Base-by-base conservation (phyloP, 2,329 filamentous ascomycete species). In the Fusarium nematophilum region DNA sequence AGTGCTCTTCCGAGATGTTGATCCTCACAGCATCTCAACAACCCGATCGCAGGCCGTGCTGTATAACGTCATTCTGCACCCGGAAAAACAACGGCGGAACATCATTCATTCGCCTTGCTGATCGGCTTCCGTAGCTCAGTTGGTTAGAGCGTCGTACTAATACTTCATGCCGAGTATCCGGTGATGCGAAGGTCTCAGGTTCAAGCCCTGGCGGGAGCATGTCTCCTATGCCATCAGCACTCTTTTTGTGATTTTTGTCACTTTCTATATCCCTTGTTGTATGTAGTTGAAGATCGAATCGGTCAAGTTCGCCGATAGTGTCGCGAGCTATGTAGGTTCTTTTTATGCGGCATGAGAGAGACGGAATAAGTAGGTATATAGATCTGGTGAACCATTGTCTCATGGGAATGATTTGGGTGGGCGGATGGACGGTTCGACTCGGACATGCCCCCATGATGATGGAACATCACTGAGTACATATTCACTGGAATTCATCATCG, bases 131-230 rank as follows among this genome's bases (percentile, higher is more conserved):
- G 62, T 68, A 68, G 66, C 66, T 68, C 66, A 68, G 66, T 68
- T 68, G 63, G 66, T 68, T 68, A 68, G 66, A 68, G 66, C 66
- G 63, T 68, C 66, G 66, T 68, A 68, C 65, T 68, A 67, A 68
- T 67, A 68, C 57, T 66, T 45, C 48, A 46, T 34, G 9, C 9
- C 52, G 29, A 52, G 66, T 31, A 55, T 23, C 62, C 56, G 44
- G 66, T 68, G 23, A 68, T 68, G 66, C 66, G 66, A 66, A 66
- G 66, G 66, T 66, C 65, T 67, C 65, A 64, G 65, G 65, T 68
- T 68, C 65, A 68, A 68, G 65, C 65, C 65, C 65, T 65, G 66
- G 65, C 61, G 65, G 66, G 63, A 68, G 66, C 66, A 51, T 9
- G 51, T 54, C 61, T 65, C 66, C 49, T 54, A 43, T 25, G 64